phyloP scores from a whole-genome alignment of 2,329 filamentous ascomycete species.

The Botrytis cinerea region DNA sequence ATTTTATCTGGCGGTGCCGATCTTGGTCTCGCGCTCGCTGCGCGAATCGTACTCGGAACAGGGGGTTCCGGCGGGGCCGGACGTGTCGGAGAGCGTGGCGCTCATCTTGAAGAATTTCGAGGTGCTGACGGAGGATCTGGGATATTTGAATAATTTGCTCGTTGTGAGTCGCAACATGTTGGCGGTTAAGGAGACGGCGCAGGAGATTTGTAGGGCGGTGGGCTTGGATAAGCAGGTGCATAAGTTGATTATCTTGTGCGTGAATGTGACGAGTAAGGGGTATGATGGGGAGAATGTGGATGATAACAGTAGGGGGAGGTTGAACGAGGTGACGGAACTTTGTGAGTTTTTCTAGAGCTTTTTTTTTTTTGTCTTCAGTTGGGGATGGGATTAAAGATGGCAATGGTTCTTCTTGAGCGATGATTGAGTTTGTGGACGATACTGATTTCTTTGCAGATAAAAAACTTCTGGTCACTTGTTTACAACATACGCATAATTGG shows the following conservation, averaged over 20 bases:
- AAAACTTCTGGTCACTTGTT: constrained; percentile 63
- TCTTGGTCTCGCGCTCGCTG: constrained; percentile 60
- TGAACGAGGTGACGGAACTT: constrained; percentile 64
- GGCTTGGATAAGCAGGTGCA: constrained; percentile 67
- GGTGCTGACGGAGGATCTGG: constrained; percentile 61
- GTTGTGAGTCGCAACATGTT: constrained; percentile 66
- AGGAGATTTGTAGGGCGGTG: constrained; percentile 65
- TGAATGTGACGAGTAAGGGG: constrained; percentile 67
- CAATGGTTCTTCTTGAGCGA: neutral
- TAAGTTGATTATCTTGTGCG: constrained; percentile 64
- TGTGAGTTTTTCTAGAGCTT: constrained; percentile 48
- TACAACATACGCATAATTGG: constrained; percentile 70
- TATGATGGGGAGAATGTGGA: constrained; percentile 64
- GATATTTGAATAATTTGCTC: constrained; percentile 66
- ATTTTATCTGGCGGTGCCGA: constrained; percentile 62
- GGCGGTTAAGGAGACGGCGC: constrained; percentile 64
- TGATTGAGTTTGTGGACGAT: neutral
- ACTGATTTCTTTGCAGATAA: constrained; percentile 51
- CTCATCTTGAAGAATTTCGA: constrained; percentile 64
- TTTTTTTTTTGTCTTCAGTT: neutral
- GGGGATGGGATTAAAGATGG: neutral
- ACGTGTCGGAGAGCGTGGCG: constrained; percentile 62
- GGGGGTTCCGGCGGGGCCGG: constrained; percentile 56
- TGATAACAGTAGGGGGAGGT: constrained; percentile 56
- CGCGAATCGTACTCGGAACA: constrained; percentile 56